Conservation (phyloP, 2,329 filamentous ascomycete genomes). For the Scedosporium apiospermum region DNA sequence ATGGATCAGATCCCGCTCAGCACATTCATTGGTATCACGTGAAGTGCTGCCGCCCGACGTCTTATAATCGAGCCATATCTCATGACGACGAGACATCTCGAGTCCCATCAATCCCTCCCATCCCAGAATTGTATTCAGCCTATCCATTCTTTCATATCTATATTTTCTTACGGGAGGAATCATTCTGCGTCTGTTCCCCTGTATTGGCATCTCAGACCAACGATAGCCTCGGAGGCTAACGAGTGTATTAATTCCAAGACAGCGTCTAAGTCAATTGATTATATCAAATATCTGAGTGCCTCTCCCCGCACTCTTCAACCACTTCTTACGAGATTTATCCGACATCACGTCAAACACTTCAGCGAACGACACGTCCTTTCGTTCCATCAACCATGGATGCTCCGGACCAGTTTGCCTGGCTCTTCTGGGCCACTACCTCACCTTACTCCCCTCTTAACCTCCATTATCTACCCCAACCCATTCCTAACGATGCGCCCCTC, state of each 20-base stretch:
- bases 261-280: background rate
- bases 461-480: slow-evolving; percentile 34
- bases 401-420: slow-evolving; percentile 4
- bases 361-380: background rate
- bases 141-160: background rate
- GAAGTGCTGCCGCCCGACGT: background rate
- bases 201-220: too few relatives aligned
- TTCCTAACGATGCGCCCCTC: slow-evolving; percentile 31
- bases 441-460: slow-evolving; percentile 36
- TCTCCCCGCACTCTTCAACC: background rate
- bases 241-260: background rate
- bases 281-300: background rate
- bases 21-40: background rate
- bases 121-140: background rate
- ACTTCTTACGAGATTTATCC: background rate
- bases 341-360: background rate
- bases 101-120: background rate
- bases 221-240: too few relatives aligned
- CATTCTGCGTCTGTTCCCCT: too few relatives aligned
- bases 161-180: background rate
- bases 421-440: slow-evolving; percentile 15
- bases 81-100: slow-evolving; percentile 1
- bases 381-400: background rate
- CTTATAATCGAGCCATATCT: background rate
- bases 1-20: background rate